Evolutionary conservation across 1,284 basidiomycete species (phyloP), one percentile per base, ranked within the genome.

Genomic region (Sporisorium reilianum): DNA sequence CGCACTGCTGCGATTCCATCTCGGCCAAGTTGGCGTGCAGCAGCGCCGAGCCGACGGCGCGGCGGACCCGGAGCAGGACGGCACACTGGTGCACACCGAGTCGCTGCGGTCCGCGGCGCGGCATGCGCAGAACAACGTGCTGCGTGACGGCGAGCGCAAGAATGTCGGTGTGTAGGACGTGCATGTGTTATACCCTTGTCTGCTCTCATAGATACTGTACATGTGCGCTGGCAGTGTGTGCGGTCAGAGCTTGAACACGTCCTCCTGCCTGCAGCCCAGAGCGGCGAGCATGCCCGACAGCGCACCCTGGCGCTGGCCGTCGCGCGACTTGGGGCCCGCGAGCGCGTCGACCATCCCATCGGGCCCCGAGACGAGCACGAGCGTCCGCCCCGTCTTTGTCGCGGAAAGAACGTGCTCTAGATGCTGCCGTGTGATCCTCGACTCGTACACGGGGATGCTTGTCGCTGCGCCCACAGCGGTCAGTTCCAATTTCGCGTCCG

Each of bases 231-330:
- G n/a, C n/a, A n/a, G 40, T 41, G 40, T 22, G 40, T 1, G 11
- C 12, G 46, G 7, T 53, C 42, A 79, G 23, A 79, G 64, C 53
- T 79, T 79, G 53, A 57, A 74, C 1, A 79, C 77, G 36, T 77
- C 52, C 14, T 77, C 61, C 30, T 67, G 55, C 4, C 40, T 48
- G 14, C 61, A 51, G 0, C 66, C 63, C 32, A 78, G 57, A 5
- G 23, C 23, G 8, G 54, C 46, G 14, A 78, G 58, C 7, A 65
- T 46, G 26, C 77, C 77, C 6, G 28, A 28, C 8, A 78, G 63
- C 9, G 34, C 32, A n/a, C 77, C 75, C 49, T 77, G 75, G 14
- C 38, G 45, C 34, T 57, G 54, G 28, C 71, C 71, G 46, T 77
- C 58, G 32, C 67, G 44, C 22, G 66, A 59, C 41, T 67, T 74